Conservation (phyloP, 192 early-diverging fungal genomes). For the Phycomyces blakesleeanus region DNA sequence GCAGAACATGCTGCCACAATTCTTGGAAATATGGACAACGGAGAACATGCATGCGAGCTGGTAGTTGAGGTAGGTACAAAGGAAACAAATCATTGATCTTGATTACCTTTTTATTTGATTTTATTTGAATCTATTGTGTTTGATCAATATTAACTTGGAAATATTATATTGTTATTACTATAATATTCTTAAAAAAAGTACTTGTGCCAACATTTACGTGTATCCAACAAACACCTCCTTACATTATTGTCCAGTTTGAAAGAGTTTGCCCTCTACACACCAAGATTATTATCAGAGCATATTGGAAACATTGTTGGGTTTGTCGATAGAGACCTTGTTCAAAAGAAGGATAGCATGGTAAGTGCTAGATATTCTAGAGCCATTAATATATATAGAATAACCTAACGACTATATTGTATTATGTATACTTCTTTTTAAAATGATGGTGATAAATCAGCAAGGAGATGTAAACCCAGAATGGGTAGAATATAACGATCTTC, state of each 20-base stretch:
- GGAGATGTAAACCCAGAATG: constrained; percentile 13
- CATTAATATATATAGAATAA: no score
- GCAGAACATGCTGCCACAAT: constrained; percentile 71
- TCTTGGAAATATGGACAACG: constrained; percentile 56
- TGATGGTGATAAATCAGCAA: background rate
- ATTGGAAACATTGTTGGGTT: background rate
- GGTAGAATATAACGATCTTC: constrained; percentile 18
- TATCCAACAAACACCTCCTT: background rate
- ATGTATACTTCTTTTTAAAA: no score
- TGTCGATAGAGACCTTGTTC: background rate
- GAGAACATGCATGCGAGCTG: constrained; percentile 40
- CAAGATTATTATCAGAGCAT: background rate
- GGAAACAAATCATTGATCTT: background rate
- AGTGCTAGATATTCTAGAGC: background rate
- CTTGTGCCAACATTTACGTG: background rate
- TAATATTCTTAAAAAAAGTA: no score
- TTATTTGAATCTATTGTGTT: no score
- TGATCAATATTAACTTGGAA: background rate
- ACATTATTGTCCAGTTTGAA: background rate
- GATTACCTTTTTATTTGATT: no score
- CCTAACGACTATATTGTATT: background rate
- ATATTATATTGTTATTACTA: no score
- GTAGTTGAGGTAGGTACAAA: constrained; percentile 43
- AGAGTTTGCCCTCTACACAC: background rate
- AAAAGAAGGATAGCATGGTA: background rate